Evolutionary conservation across 305 asterid species (phyloP), one percentile per base, ranked within the genome.

Genomic region (Rubia peregrina): DNA sequence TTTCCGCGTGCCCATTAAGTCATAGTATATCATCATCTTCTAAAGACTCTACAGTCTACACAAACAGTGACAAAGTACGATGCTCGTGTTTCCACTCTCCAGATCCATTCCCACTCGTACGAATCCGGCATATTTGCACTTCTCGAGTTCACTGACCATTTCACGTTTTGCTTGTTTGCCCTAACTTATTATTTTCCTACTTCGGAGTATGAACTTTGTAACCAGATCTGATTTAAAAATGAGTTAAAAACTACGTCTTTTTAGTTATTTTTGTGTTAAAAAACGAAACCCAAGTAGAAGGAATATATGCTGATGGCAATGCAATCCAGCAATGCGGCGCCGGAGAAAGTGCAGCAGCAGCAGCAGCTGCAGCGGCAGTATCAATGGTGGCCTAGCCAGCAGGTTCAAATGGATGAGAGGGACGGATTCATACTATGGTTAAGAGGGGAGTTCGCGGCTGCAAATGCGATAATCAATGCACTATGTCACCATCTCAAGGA

Each of bases 381-480:
- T 75, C 88, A 78, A 77, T 90, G 97, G 97, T 85, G 84, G 87
- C 80, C 53, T 77, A 78, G 74, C 49, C 84, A 80, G 78, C 90
- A 79, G 73, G 87, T 74, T 74, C 72, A 61, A 22, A 68, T 83
- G 85, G 93, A 89, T 75, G 96, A 91, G 75, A 83, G 91, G 84
- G 93, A 91, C 22, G 95, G 87, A 75, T 79, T 89, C 68, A 53
- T 89, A 82, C 65, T 85, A 75, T 92, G 98, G 98, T 61, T 92
- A 74, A 83, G 95, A 51, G 90, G 95, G 17, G 98, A 92, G 81
- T 92, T 92, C 46, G 98, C 96, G 0, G 98, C 98, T 4, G 86
- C 98, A 7, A 92, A 92, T 61, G 97, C 95, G 65, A 90, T 92
- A 56, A 92, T 92, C 26, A 96, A 92, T 75, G 89, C 96, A 12